A percentile compares a stretch with the other conserved stretches of the same genome.
Conservation (phyloP, 2,329 filamentous ascomycete genomes). For the Diaporthe nobilis region DNA sequence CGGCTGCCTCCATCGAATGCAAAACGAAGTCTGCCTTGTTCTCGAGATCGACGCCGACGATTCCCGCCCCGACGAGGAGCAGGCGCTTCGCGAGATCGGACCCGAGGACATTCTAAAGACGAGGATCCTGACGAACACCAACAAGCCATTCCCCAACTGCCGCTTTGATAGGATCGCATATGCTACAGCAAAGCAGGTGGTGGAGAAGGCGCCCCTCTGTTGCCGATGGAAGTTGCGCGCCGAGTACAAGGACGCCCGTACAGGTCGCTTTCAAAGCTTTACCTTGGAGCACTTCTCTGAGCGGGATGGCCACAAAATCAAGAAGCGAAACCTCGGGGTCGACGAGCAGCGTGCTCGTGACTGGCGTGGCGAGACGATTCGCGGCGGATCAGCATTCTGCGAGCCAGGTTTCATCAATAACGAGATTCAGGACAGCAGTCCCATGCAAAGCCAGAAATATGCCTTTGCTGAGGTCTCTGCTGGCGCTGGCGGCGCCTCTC, state of each 20-base stretch:
- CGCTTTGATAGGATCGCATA: slow-evolving; percentile 44
- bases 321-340: slow-evolving; percentile 42
- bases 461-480: slow-evolving; percentile 80
- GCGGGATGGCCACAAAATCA: slow-evolving; percentile 44
- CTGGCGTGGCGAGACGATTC: slow-evolving; percentile 56
- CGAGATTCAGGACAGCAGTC: background rate
- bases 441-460: slow-evolving; percentile 61
- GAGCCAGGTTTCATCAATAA: background rate
- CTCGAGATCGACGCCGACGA: slow-evolving; percentile 58
- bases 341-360: slow-evolving; percentile 50
- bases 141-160: slow-evolving; percentile 61
- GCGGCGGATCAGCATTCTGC: slow-evolving; percentile 53
- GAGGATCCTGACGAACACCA: slow-evolving; percentile 67
- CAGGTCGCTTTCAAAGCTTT: slow-evolving; percentile 50
- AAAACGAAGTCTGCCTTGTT: slow-evolving; percentile 60
- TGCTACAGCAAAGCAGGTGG: slow-evolving; percentile 40
- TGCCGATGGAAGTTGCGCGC: slow-evolving; percentile 65
- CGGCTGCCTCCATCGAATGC: slow-evolving; percentile 55
- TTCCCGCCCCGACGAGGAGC: slow-evolving; percentile 47
- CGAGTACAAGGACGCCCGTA: slow-evolving; percentile 48
- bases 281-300: slow-evolving; percentile 49
- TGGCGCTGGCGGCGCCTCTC: slow-evolving; percentile 79
- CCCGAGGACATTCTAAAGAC: slow-evolving; percentile 54
- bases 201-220: slow-evolving; percentile 57
- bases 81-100: slow-evolving; percentile 59